Evolutionary conservation across 345 rosid species (phyloP), one percentile per base, ranked within the genome.

Genomic region (Litchi chinensis): DNA sequence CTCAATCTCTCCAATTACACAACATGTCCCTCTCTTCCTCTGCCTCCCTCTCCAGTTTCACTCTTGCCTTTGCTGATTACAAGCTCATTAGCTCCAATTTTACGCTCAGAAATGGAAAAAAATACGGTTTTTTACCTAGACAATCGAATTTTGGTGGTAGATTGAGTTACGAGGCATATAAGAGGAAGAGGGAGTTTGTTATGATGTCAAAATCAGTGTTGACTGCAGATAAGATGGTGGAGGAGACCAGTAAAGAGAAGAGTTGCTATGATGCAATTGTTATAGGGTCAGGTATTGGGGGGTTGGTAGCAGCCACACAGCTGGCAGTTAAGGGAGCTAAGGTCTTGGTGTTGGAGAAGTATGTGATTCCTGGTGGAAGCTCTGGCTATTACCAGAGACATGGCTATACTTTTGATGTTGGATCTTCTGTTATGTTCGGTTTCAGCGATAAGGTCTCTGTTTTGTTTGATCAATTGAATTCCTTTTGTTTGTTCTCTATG

Each of bases 331-430:
- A 93, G 82, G 95, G 97, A 79, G 98, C 97, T 63, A 89, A 76
- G 89, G 95, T 96, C 82, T 79, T 96, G 79, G 95, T 90, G 50
- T 77, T 92, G 71, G 97, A 93, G 91, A 93, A 93, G 87, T 96
- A 96, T 84, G 89, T 91, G 86, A 96, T 96, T 85, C 98, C 98
- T 65, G 97, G 98, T 41, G 97, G 98, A n/a, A 96, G 99, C 80
- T 96, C 97, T 75, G 97, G 99, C 28, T 90, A 83, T 83, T 96
- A 91, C 48, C 82, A 90, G 82, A 89, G 93, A 82, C 97, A 93
- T 86, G 98, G 97, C 3, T 93, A 84, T 72, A 96, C 94, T 64
- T 96, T 96, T 83, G 99, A 96, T 87, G 98, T 93, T 78, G 97
- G 98, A 1, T 96, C 98, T 66, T 96, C 99, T 75, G 97, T 96